These are phyloP conservation scores for Fusarium palustre DNA, from an alignment of 2,329 filamentous ascomycete species.

Conservation along the genomic window DNA sequence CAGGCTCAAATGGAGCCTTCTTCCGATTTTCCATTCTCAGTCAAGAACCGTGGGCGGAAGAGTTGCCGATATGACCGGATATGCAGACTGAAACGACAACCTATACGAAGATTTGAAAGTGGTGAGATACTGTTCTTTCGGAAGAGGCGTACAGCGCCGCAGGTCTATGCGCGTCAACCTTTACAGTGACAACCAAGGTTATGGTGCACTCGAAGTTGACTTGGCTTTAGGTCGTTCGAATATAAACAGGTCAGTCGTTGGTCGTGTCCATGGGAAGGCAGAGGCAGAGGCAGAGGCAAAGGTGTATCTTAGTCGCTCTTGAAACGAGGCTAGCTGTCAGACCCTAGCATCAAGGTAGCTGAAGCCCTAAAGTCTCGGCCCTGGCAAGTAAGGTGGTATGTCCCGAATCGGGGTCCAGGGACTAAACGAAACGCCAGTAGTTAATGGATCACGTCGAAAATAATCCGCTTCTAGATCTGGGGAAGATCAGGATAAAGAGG, in stretches of 20 bases:
- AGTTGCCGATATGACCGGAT: constrained; percentile 5
- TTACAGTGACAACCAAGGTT: not conserved
- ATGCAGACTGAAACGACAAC: constrained; percentile 6
- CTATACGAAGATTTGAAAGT: constrained; percentile 6
- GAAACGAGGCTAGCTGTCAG: constrained; percentile 14
- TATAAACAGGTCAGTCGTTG: not conserved
- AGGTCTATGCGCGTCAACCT: constrained; percentile 1
- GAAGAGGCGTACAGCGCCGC: not conserved
- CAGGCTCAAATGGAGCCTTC: constrained; percentile 49
- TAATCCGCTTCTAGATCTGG: constrained; percentile 6
- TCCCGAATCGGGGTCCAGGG: constrained; percentile 4
- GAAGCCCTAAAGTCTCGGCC: constrained; percentile 24
- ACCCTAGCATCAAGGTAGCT: constrained; percentile 5
- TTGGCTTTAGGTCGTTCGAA: not conserved
- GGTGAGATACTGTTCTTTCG: constrained; percentile 12
- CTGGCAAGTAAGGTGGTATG: constrained; percentile 4
- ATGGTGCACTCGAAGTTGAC: not conserved
- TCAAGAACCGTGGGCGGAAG: constrained; percentile 10
- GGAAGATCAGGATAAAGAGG: constrained; percentile 19
- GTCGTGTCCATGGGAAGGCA: not conserved
- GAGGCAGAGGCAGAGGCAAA: not conserved
- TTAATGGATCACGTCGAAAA: constrained; percentile 18
- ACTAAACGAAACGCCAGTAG: constrained; percentile 10
- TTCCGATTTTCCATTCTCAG: constrained; percentile 30
- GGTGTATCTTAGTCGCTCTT: not conserved